A percentile compares a stretch with the other conserved stretches of the same genome.
phyloP scores from a whole-genome alignment of 73 alveolate species.

The Tetrahymena thermophila region DNA sequence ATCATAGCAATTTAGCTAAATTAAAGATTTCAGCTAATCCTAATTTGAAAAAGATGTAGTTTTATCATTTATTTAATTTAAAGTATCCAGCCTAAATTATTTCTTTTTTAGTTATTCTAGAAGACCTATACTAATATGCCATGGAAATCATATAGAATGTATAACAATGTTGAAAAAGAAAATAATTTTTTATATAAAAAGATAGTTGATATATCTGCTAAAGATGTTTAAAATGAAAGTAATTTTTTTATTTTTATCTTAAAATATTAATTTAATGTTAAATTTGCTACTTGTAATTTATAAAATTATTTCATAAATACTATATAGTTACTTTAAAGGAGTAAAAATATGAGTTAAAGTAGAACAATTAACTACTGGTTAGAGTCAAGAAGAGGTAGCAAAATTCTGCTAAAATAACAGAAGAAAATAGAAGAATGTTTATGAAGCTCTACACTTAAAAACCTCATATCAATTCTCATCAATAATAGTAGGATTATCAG shows the following conservation, averaged over 20 bases:
- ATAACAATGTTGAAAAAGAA: background rate
- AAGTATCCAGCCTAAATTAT: background rate
- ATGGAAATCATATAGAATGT: background rate
- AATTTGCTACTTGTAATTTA: background rate
- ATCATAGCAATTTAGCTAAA: background rate
- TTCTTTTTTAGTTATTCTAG: background rate
- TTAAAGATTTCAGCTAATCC: background rate
- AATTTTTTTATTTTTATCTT: background rate
- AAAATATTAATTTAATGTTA: too few relatives aligned
- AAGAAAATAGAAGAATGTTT: background rate
- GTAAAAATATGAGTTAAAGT: background rate
- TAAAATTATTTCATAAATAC: too few relatives aligned
- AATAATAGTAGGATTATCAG: background rate
- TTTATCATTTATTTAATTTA: too few relatives aligned
- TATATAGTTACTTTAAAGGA: background rate
- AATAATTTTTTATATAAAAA: background rate
- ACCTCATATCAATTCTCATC: background rate
- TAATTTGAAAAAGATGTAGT: background rate
- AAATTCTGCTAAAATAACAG: background rate
- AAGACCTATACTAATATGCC: background rate
- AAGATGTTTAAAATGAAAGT: background rate
- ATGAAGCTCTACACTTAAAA: background rate
- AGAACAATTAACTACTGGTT: background rate
- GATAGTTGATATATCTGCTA: background rate
- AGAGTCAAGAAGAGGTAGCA: background rate